A percentile compares a stretch with the other conserved stretches of the same genome.
These are phyloP conservation scores for Gossypium herbaceum DNA, from an alignment of 345 rosid species.

Conservation along the genomic window DNA sequence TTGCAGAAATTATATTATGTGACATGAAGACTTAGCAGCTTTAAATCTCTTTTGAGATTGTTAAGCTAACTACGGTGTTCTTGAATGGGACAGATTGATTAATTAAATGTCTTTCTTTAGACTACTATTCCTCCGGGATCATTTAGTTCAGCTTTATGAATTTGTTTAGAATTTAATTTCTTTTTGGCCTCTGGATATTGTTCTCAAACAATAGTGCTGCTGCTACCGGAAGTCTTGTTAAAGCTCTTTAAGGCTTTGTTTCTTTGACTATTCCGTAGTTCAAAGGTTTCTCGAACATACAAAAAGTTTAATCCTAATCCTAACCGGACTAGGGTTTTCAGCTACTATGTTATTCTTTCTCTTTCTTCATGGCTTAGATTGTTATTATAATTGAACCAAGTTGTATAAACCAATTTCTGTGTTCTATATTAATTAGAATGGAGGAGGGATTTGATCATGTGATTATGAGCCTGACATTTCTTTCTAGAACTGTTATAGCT, in stretches of 20 bases:
- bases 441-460: too few species aligned
- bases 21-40: not conserved
- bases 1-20: not conserved
- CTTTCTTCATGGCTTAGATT: too few species aligned
- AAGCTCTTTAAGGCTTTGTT: not conserved
- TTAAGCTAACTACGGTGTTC: not conserved
- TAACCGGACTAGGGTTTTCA: too few species aligned
- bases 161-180: not conserved
- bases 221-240: not conserved
- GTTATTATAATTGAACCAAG: too few species aligned
- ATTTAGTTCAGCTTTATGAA: not conserved
- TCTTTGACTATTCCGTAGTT: too few species aligned
- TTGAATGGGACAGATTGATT: not conserved
- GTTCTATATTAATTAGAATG: too few species aligned
- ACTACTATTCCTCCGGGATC: not conserved
- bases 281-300: too few species aligned
- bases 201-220: not conserved
- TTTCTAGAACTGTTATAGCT: too few species aligned
- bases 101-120: not conserved
- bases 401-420: too few species aligned
- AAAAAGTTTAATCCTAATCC: too few species aligned
- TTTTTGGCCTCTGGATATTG: not conserved
- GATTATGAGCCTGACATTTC: too few species aligned
- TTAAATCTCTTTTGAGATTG: not conserved
- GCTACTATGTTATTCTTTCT: too few species aligned